phyloP scores from a whole-genome alignment of 305 asterid species.

The Fraxinus velutina region DNA sequence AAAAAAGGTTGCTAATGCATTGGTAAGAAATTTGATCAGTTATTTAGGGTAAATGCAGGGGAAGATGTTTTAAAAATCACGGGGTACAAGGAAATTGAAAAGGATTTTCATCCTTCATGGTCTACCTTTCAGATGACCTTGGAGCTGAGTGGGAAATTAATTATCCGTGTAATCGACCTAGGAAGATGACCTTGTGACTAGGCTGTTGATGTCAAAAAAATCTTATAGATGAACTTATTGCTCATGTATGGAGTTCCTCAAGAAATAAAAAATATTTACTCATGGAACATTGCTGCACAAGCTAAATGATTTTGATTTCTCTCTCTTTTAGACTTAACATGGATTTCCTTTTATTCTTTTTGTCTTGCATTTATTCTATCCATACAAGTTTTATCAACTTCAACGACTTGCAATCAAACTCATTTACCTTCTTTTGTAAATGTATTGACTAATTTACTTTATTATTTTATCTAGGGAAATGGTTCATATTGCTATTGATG shows the following conservation, averaged over 20 bases:
- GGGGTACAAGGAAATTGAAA: background rate
- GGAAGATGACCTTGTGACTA: background rate
- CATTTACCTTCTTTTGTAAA: background rate
- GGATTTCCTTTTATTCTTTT: background rate
- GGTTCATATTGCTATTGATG: slow-evolving; percentile 99
- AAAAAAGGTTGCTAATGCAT: background rate
- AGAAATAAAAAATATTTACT: background rate
- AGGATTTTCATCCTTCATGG: background rate
- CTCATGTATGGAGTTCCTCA: background rate
- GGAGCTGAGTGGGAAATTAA: background rate
- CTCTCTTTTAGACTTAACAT: background rate
- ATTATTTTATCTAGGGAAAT: slow-evolving; percentile 67
- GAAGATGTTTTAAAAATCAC: background rate
- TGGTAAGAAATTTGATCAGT: background rate
- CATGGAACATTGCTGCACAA: background rate
- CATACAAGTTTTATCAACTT: background rate
- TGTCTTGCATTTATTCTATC: background rate
- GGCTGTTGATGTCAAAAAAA: background rate
- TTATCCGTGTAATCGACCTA: background rate
- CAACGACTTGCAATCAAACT: background rate
- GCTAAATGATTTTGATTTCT: background rate
- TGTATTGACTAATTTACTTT: slow-evolving; percentile 24
- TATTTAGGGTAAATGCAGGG: background rate
- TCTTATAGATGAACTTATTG: background rate
- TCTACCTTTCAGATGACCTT: background rate